Evolutionary conservation across 2,329 filamentous ascomycete genomes (phyloP), one percentile per base, ranked within the genome.

Genomic region (Fusarium goolgardi): DNA sequence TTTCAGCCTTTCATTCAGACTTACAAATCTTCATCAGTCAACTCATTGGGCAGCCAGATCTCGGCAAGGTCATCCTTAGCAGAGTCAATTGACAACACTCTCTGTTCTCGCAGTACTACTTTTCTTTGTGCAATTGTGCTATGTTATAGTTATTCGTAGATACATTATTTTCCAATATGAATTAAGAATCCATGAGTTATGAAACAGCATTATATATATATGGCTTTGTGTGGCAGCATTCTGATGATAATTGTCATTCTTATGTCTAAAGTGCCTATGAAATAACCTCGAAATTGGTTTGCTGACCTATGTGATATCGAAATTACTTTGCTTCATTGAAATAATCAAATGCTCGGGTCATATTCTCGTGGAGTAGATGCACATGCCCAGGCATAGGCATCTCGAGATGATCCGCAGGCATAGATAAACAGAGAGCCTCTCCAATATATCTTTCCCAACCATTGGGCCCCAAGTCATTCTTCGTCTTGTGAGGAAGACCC

Each of bases 311-410:
- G 10, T 45, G 7, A 31, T 31, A 15, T 12, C 18, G 3, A 2
- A 5, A 16, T 31, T 15, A 45, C 25, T 20, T 20, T 15, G 18
- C 4, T 11, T 10, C 25, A 6, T 20, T 18, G 12, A 31, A 45
- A 27, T 29, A 45, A 25, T 45, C 25, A 20, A 45, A 45, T 45
- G 43, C 43, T 20, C 43, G 18, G 18, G 25, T 23, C 43, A 45
- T 45, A 4, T 11, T 31, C 25, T 45, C 43, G 18, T 45, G 18
- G 12, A 45, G 43, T n/a, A 51, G 34, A 25, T 35, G 34, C 34
- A 39, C 47, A 29, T 51, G 47, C 16, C 47, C 23, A 51, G 47
- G 47, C 47, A 39, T 51, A 23, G 47, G 47, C 47, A 51, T 51
- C 34, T 51, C 21, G 31, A 51, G 47, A 25, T 51, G 47, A 15